Evolutionary conservation across 192 early-diverging fungal species (phyloP), one percentile per base, ranked within the genome.

Genomic region (Gryganskiella cystojenkinii): DNA sequence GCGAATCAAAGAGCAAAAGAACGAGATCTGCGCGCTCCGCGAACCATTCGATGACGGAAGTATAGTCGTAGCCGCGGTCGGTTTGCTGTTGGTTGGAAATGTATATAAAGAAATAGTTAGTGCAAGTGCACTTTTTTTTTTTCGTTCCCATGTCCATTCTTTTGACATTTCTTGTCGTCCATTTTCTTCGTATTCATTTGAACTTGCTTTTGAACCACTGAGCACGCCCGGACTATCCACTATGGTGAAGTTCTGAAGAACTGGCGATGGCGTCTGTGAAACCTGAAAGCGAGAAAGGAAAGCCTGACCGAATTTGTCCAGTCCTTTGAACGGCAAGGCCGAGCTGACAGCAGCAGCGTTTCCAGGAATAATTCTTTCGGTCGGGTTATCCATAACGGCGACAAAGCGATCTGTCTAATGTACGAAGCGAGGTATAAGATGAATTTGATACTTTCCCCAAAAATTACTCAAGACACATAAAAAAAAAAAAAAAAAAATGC

Each of bases 181-280:
- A n/a, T n/a, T n/a, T n/a, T n/a, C n/a, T n/a, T n/a, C n/a, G n/a
- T n/a, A n/a, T n/a, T n/a, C n/a, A n/a, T n/a, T n/a, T n/a, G n/a
- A n/a, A n/a, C n/a, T n/a, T n/a, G n/a, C n/a, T n/a, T n/a, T n/a
- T n/a, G n/a, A n/a, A n/a, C n/a, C n/a, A n/a, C n/a, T n/a, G n/a
- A n/a, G 74, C 67, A 95, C 90, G 22, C 94, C 94, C 0, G 94
- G 94, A 13, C 92, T 93, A 73, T 95, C 93, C 25, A 95, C 89
- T 28, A 95, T 81, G 31, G 91, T 94, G 80, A 95, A 82, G 65
- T 93, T 91, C 45, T 89, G 84, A 22, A 95, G 82, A 31, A 92
- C 82, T 13, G 93, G 87, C 7, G 90, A 90, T 49, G 87, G 86
- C 31, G 91, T 84, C 63, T 94, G 88, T 14, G 94, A 94, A 0